Percentiles rank a stretch among this genome's conserved stretches.
Conservation (phyloP, 2,329 filamentous ascomycete genomes). For the Albophoma yamanashiensis region DNA sequence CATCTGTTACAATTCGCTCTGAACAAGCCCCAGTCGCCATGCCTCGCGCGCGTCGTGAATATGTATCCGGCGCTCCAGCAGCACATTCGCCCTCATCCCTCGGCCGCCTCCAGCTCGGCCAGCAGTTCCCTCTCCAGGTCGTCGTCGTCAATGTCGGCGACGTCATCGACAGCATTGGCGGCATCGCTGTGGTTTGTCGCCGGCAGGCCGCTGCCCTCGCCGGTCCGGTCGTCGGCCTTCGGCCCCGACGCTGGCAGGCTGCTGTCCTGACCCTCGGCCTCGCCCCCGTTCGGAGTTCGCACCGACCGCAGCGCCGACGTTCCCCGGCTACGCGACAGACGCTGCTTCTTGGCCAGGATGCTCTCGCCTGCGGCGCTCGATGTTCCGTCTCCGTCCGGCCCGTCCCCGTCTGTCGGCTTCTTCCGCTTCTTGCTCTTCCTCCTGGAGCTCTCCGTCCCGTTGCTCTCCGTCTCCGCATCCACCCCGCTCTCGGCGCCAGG, state of each 20-base stretch:
- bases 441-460: conserved; percentile 12
- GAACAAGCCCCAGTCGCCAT: not conserved
- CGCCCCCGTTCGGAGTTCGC: conserved; percentile 27
- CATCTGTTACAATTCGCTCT: not conserved
- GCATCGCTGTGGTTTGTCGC: conserved; percentile 6
- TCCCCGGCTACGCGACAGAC: conserved; percentile 31
- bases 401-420: conserved; percentile 15
- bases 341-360: conserved; percentile 39
- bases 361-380: conserved; percentile 22
- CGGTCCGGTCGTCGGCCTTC: conserved; percentile 18
- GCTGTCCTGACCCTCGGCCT: conserved; percentile 19
- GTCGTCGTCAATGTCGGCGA: conserved; percentile 37
- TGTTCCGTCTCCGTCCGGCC: conserved; percentile 20
- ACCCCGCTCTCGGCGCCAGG: conserved; percentile 7
- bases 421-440: conserved; percentile 24
- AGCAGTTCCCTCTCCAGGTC: conserved; percentile 52
- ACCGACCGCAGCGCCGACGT: conserved; percentile 36
- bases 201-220: conserved; percentile 7
- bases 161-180: conserved; percentile 10
- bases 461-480: conserved; percentile 17
- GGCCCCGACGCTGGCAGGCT: conserved; percentile 29
- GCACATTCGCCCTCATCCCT: conserved; percentile 8
- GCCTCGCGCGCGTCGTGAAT: not conserved
- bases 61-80: not conserved
- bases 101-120: conserved; percentile 42